phyloP scores from a whole-genome alignment of 257 asterid genomes.

The Cruciata laevipes region DNA sequence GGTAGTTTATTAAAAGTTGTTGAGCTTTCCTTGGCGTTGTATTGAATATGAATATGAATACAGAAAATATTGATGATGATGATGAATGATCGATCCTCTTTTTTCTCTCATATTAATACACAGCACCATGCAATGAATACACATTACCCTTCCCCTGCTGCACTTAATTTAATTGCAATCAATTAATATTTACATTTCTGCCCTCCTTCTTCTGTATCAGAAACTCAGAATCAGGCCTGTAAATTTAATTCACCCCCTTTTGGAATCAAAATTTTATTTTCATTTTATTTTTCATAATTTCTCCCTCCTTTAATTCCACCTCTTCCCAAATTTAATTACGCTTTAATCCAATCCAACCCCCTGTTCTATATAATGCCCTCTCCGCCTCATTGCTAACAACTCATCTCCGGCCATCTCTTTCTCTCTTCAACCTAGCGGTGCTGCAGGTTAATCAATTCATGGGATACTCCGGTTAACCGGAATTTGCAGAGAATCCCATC shows the following conservation, averaged over 20 bases:
- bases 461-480: not conserved
- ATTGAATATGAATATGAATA: slow-evolving; percentile 11
- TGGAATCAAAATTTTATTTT: no score
- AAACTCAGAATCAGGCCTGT: not conserved
- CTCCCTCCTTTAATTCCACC: slow-evolving; percentile 5
- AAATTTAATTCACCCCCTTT: not conserved
- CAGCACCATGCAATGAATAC: slow-evolving; percentile 54
- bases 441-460: not conserved
- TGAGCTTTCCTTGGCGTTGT: slow-evolving; percentile 28
- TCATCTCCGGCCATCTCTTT: not conserved
- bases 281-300: not conserved
- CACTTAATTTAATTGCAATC: slow-evolving; percentile 52
- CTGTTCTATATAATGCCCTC: slow-evolving; percentile 30
- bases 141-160: slow-evolving; percentile 27
- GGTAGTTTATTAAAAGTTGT: slow-evolving; percentile 41
- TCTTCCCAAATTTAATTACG: slow-evolving; percentile 4
- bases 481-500: not conserved
- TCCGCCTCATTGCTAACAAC: slow-evolving; percentile 20
- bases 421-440: not conserved
- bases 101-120: slow-evolving; percentile 4
- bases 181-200: slow-evolving; percentile 35
- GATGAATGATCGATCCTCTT: not conserved
- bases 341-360: slow-evolving; percentile 6
- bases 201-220: not conserved
- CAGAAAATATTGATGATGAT: slow-evolving; percentile 9